These are phyloP conservation scores for Corchorus olitorius DNA, from an alignment of 345 rosid species.

Conservation along the genomic window DNA sequence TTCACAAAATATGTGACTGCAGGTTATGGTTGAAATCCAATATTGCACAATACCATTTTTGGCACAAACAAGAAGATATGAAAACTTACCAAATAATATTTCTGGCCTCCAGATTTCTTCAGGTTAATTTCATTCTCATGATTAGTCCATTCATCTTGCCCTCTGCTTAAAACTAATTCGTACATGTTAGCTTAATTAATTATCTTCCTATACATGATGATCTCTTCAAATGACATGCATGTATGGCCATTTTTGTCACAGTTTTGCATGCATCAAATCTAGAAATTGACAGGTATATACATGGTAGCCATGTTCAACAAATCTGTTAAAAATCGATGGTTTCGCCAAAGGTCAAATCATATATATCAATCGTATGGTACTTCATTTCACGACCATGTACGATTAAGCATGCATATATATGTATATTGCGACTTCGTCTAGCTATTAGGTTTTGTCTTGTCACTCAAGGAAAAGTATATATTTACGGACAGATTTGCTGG, in stretches of 20 bases:
- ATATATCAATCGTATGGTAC: background rate
- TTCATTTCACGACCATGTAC: background rate
- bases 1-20: background rate
- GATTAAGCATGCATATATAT: background rate
- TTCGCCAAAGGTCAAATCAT: background rate
- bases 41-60: background rate
- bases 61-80: background rate
- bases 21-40: background rate
- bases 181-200: background rate
- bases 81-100: too few species aligned
- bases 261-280: background rate
- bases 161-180: background rate
- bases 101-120: background rate
- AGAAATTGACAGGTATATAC: background rate
- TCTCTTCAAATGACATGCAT: background rate
- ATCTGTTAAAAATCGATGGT: background rate
- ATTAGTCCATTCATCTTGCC: conserved; percentile 5
- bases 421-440: background rate
- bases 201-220: background rate
- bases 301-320: background rate
- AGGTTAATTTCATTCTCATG: background rate
- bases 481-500: background rate
- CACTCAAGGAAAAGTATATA: background rate
- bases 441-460: background rate
- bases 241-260: conserved; percentile 5